Evolutionary conservation across 2,329 filamentous ascomycete species (phyloP), one percentile per base, ranked within the genome.

Genomic region (Hypoxylon sp.): DNA sequence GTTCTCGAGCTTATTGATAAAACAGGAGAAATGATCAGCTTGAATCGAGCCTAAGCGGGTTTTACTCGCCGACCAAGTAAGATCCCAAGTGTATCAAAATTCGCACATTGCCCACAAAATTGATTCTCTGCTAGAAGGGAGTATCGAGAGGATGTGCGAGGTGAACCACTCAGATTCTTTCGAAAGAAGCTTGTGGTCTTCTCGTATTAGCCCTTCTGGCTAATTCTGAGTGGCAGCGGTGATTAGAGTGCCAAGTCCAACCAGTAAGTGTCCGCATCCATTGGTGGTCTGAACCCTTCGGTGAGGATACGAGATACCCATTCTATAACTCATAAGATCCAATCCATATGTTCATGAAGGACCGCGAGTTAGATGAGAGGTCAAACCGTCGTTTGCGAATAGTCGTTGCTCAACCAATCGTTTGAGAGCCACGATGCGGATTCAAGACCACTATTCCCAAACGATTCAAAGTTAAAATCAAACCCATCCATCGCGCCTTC

Each of bases 401-500:
- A 78, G 14, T 78, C 76, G 11, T 71, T 71, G 39, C 70, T 76
- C n/a, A 78, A 47, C 77, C 76, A 78, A 8, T 78, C 77, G 52
- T 76, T 75, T 2, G 77, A 77, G 19, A 78, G 75, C 78, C 78
- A 79, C 3, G 76, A 74, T 10, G 72, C 70, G 0, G 77, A 75
- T 17, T 79, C 78, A 0, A 78, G 70, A 1, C 78, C 77, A 0
- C 73, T 78, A 65, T 76, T 78, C 1, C 83, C 83, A 70, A 85
- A 83, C 0, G 81, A 79, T 17, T 82, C 83, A 29, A 82, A 79
- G 19, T 84, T 83, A 22, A 85, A 78, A 26, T 83, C 83, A 1
- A 85, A 77, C 0, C 81, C 81, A 51, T 85, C 83, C 59, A 84
- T 78, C 0, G 83, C 82, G 1, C 84, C 83, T 59, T 85, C 84